A percentile compares a stretch with the other conserved stretches of the same genome.
Evolutionary conservation across 2,329 filamentous ascomycete species (phyloP).

Genomic region (Phyllosticta citribraziliensis): DNA sequence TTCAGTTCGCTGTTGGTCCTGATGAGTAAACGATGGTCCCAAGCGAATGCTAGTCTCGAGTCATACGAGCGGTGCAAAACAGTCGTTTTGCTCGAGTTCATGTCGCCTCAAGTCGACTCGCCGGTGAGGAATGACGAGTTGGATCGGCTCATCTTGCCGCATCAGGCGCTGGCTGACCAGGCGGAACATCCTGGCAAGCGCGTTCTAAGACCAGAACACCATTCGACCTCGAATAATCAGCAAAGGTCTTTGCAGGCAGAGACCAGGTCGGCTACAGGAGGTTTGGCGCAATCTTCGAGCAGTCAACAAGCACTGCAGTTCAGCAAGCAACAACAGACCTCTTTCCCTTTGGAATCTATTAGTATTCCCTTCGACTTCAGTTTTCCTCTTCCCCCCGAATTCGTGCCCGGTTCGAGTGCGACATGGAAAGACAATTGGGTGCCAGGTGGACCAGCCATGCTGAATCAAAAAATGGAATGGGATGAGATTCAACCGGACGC

Average conservation of each 20-base stretch:
- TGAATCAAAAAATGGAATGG: constrained; percentile 1
- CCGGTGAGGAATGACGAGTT: constrained; percentile 7
- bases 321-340: no score
- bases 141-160: constrained; percentile 7
- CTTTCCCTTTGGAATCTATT: no score
- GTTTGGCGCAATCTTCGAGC: no score
- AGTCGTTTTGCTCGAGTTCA: constrained; percentile 5
- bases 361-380: no score
- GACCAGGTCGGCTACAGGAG: no score
- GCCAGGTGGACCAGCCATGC: background rate
- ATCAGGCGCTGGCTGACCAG: constrained; percentile 4
- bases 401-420: background rate
- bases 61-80: constrained; percentile 9
- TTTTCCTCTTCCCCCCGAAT: background rate
- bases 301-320: no score
- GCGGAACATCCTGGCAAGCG: background rate
- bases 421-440: background rate
- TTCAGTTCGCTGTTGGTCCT: constrained; percentile 5
- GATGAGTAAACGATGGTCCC: constrained; percentile 9
- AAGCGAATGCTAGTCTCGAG: constrained; percentile 5
- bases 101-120: background rate
- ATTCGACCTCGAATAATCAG: background rate
- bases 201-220: background rate
- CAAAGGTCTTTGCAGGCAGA: no score
- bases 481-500: constrained; percentile 6